These are phyloP conservation scores for Orbilia brochopaga DNA, from an alignment of 2,329 filamentous ascomycete genomes.

Conservation along the genomic window DNA sequence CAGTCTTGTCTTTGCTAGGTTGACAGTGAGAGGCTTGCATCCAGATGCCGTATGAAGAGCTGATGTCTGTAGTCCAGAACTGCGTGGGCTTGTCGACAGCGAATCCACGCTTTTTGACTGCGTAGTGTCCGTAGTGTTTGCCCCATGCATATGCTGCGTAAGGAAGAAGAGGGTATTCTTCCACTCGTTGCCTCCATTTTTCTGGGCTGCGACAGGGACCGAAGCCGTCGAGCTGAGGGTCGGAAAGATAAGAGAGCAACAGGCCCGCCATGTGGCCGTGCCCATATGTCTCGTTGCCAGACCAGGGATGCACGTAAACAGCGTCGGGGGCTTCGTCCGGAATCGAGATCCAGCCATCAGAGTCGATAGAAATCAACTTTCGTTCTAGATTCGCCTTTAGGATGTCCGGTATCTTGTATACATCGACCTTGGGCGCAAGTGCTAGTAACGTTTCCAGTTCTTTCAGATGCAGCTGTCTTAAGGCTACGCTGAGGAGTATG, in stretches of 20 bases:
- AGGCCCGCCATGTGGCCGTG: slow-evolving; percentile 7
- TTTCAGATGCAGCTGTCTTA: not conserved
- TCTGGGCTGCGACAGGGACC: slow-evolving; percentile 12
- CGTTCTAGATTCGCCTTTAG: not conserved
- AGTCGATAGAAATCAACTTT: not conserved
- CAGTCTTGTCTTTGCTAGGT: not conserved
- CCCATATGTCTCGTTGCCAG: not conserved
- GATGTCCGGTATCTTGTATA: not conserved
- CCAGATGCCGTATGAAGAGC: slow-evolving; percentile 29
- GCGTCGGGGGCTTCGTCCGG: not conserved
- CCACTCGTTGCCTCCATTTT: slow-evolving; percentile 7
- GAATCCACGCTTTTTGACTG: not conserved
- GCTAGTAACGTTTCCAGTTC: not conserved
- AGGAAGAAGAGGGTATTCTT: slow-evolving; percentile 19
- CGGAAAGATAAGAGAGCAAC: slow-evolving; percentile 24
- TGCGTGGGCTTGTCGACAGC: slow-evolving; percentile 8
- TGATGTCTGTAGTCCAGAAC: slow-evolving; percentile 32
- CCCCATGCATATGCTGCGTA: slow-evolving; percentile 30
- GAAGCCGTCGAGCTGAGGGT: not conserved
- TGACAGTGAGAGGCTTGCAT: slow-evolving; percentile 18
- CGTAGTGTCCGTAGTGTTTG: slow-evolving; percentile 2
- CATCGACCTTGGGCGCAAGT: not conserved
- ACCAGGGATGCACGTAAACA: not conserved
- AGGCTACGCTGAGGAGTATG: not conserved
- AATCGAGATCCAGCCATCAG: not conserved